A percentile compares a stretch with the other conserved stretches of the same genome.
These are phyloP conservation scores for Rachicladosporium sp. DNA, from an alignment of 2,329 filamentous ascomycete species.

Conservation along the genomic window DNA sequence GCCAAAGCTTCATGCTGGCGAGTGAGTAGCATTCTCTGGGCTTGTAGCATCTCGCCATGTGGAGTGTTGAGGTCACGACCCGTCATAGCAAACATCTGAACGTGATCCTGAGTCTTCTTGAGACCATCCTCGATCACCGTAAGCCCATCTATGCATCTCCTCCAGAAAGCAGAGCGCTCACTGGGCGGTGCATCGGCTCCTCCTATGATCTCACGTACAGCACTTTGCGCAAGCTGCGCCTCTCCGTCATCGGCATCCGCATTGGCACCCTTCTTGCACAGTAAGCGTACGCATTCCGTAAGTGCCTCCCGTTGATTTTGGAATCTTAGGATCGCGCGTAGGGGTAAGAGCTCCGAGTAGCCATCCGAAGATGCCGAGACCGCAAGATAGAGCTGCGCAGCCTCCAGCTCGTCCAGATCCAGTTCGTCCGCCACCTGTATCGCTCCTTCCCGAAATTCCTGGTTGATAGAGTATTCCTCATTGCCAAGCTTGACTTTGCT, in stretches of 20 bases:
- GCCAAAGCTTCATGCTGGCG: conserved; percentile 84
- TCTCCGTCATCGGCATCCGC: conserved; percentile 47
- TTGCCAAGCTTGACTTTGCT: conserved; percentile 57
- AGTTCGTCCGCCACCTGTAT: conserved; percentile 77
- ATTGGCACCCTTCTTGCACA: conserved; percentile 36
- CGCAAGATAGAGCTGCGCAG: conserved; percentile 59
- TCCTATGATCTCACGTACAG: conserved; percentile 46
- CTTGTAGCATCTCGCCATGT: conserved; percentile 64
- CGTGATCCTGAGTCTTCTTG: conserved; percentile 60
- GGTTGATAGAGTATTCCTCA: conserved; percentile 67
- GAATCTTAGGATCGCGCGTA: conserved; percentile 74
- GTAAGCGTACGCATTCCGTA: conserved; percentile 69
- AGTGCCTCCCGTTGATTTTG: conserved; percentile 75
- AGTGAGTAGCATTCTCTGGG: conserved; percentile 66
- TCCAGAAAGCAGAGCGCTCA: conserved; percentile 53
- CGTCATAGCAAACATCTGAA: conserved; percentile 63
- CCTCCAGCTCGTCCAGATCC: conserved; percentile 78
- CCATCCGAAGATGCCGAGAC: conserved; percentile 53
- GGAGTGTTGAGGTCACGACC: conserved; percentile 53
- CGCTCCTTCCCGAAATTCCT: conserved; percentile 72
- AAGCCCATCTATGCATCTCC: conserved; percentile 67
- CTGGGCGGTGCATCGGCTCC: conserved; percentile 34
- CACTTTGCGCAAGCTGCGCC: conserved; percentile 42
- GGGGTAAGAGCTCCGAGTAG: conserved; percentile 58
- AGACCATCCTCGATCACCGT: conserved; percentile 65